phyloP scores from a whole-genome alignment of 306 rosid species.

The Prosopis cineraria region DNA sequence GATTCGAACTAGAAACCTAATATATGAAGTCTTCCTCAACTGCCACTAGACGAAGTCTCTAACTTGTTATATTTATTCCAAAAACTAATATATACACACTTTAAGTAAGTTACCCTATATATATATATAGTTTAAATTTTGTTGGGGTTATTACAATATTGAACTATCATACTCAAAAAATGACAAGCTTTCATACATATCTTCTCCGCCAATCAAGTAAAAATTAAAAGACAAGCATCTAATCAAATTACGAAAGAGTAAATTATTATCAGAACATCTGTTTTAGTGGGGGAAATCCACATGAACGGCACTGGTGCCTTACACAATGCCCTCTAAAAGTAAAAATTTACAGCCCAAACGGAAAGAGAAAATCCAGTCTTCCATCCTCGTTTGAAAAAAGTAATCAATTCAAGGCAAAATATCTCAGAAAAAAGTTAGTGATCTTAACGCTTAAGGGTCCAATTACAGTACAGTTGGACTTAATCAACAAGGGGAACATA shows the following conservation, averaged over 20 bases:
- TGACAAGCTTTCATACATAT: constrained; percentile 28
- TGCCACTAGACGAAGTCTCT: no score
- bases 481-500: background rate
- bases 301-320: background rate
- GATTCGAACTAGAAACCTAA: no score
- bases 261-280: no score
- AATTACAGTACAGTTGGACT: background rate
- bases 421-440: constrained; percentile 38
- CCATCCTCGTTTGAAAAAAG: constrained; percentile 18
- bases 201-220: constrained; percentile 37
- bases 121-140: no score
- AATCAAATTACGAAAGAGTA: no score
- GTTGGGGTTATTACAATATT: no score
- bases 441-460: background rate
- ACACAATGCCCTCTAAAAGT: constrained; percentile 29
- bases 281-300: background rate
- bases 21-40: no score
- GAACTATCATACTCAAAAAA: constrained; percentile 27
- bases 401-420: constrained; percentile 6
- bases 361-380: no score
- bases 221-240: no score
- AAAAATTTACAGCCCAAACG: background rate
- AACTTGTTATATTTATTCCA: no score
- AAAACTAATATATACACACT: no score
- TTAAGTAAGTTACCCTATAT: no score